Conservation (phyloP, 2,329 filamentous ascomycete genomes). For the Dendryphion nanum region DNA sequence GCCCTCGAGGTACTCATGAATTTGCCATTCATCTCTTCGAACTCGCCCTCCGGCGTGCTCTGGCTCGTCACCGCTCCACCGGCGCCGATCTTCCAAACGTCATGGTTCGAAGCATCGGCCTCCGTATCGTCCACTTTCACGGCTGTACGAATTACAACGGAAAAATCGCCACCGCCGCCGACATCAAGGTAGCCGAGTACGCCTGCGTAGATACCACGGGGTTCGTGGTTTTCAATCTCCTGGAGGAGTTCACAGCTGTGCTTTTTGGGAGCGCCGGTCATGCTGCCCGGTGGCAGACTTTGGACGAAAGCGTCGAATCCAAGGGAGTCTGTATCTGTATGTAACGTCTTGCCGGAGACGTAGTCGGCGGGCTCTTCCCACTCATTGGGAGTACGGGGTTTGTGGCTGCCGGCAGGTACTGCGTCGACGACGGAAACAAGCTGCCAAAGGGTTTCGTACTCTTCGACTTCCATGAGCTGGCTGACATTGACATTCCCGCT, state of each 20-base stretch:
- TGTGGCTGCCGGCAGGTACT: conserved; percentile 21
- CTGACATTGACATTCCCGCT: conserved; percentile 71
- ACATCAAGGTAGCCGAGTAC: conserved; percentile 89
- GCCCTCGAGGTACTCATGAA: conserved; percentile 33
- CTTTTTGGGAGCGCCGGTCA: conserved; percentile 96
- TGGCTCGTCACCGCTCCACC: conserved; percentile 87
- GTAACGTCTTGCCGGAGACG: conserved; percentile 14
- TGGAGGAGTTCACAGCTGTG: conserved; percentile 81
- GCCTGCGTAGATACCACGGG: conserved; percentile 80
- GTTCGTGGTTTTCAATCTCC: conserved; percentile 61
- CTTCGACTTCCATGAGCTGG: conserved; percentile 81
- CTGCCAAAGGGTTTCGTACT: conserved; percentile 87
- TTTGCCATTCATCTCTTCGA: conserved; percentile 75
- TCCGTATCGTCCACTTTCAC: conserved; percentile 50
- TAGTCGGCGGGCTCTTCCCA: conserved; percentile 31
- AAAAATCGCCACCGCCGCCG: conserved; percentile 83
- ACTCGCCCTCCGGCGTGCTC: conserved; percentile 76
- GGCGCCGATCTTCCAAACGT: conserved; percentile 77
- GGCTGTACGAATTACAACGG: conserved; percentile 82
- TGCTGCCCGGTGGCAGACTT: conserved; percentile 83
- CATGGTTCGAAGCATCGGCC: not conserved
- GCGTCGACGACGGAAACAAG: conserved; percentile 88
- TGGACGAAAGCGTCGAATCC: conserved; percentile 75
- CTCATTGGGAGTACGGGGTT: conserved; percentile 24
- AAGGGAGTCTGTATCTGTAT: conserved; percentile 33